A percentile compares a stretch with the other conserved stretches of the same genome.
phyloP scores from a whole-genome alignment of 257 asterid genomes.

The Salvia splendens region DNA sequence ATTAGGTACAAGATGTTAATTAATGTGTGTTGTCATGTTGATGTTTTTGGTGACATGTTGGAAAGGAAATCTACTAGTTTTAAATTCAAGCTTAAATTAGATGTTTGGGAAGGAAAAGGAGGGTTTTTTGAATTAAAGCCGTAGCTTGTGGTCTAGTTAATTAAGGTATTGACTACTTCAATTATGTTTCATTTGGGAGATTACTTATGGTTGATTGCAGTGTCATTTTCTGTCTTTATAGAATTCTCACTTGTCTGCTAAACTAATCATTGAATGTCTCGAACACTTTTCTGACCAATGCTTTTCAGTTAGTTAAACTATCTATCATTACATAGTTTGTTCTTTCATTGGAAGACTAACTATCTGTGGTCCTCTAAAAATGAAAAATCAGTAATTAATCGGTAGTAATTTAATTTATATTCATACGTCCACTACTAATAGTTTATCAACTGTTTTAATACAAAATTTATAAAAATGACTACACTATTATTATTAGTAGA shows the following conservation, averaged over 20 bases:
- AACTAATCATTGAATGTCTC: background rate
- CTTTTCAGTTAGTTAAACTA: conserved; percentile 32
- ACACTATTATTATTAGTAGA: no score
- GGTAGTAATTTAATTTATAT: background rate
- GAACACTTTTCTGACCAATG: conserved; percentile 36
- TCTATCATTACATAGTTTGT: conserved; percentile 21
- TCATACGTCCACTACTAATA: no score
- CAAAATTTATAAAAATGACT: no score
- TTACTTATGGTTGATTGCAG: background rate
- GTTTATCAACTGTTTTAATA: no score
- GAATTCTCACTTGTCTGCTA: conserved; percentile 2
- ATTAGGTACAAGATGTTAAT: background rate
- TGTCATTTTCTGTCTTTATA: conserved; percentile 36
- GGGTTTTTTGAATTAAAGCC: conserved; percentile 38
- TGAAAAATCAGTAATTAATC: no score
- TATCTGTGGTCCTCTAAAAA: background rate
- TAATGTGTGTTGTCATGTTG: background rate
- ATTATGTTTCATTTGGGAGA: no score
- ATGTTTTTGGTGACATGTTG: no score
- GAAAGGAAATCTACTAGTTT: conserved; percentile 3
- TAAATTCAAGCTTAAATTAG: background rate
- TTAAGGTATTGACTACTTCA: no score
- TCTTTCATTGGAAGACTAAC: conserved; percentile 20
- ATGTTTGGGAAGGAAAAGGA: conserved; percentile 12
- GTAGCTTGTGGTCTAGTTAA: conserved; percentile 6